Conservation (phyloP, 495 filamentous ascomycete species). For the Pseudoneurospora amorphoporcata region DNA sequence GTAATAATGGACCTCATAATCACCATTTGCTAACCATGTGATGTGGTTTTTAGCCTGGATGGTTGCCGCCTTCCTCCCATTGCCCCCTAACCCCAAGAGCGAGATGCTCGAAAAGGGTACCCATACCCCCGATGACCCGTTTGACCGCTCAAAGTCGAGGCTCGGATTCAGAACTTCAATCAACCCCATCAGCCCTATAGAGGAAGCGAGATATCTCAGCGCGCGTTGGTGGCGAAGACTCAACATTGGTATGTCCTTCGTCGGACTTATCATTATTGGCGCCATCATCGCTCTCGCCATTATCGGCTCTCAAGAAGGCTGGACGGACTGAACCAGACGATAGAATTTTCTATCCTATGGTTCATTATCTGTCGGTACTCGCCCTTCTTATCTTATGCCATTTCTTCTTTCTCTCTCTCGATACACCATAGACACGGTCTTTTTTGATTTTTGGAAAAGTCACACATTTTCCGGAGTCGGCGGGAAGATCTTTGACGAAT, state of each 20-base stretch:
- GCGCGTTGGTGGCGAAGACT: conserved; percentile 88
- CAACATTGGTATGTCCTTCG: conserved; percentile 74
- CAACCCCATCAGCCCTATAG: conserved; percentile 24
- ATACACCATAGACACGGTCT: not conserved
- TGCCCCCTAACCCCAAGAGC: conserved; percentile 48
- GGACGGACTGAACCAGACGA: conserved; percentile 10
- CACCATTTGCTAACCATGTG: conserved; percentile 1
- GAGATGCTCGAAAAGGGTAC: conserved; percentile 32
- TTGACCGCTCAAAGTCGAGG: conserved; percentile 31
- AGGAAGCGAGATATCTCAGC: conserved; percentile 63
- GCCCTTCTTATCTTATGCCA: not conserved
- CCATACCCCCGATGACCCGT: conserved; percentile 11
- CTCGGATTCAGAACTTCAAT: conserved; percentile 22
- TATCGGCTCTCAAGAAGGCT: conserved; percentile 39
- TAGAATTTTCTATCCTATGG: not conserved
- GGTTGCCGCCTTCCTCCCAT: conserved; percentile 68
- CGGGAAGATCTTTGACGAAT: not conserved
- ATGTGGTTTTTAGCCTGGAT: conserved; percentile 57
- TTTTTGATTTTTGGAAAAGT: not conserved
- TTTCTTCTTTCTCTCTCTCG: not conserved
- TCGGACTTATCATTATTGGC: conserved; percentile 69
- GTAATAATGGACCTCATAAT: not conserved
- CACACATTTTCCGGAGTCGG: not conserved
- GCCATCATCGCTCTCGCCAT: conserved; percentile 58
- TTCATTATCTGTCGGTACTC: not conserved